Evolutionary conservation across 352 stramenopile genomes (phyloP), one percentile per base, ranked within the genome.

Genomic region (Thalassiosira oceanica): DNA sequence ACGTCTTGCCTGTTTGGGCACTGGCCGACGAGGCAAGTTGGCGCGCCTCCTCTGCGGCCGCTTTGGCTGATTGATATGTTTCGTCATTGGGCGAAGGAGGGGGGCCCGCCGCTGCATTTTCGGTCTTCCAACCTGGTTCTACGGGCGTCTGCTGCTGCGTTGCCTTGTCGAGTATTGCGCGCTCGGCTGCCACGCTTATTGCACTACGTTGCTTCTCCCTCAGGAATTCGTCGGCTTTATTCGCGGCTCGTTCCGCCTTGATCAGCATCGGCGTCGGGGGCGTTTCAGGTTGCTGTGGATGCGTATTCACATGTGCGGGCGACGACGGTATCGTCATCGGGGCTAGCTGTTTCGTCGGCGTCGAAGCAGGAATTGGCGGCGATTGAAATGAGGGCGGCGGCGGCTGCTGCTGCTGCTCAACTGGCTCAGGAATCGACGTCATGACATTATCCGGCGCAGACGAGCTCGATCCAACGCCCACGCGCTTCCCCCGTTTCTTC

Each of bases 161-260:
- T 39, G 15, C 35, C 45, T 54, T 54, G 10, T 63, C 29, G 16
- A 67, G 64, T 35, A 65, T 61, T 0, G 56, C 50, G 31, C 58
- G 27, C 42, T 68, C 46, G 0, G 50, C 61, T 15, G 51, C 54
- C 48, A 51, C 49, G 8, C 66, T 45, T 37, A 68, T 65, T n/a
- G 58, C 53, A 27, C 45, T 39, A 16, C 63, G 56, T 48, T 74
- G 61, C 36, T 86, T 89, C 41, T 82, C 46, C 13, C 72, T 43
- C 51, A 89, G 83, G 51, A 89, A 89, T 60, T 86, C 61, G 49
- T 89, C 82, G 1, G 82, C 82, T 26, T 55, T 66, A 51, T 72
- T 50, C 10, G 68, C 46, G 13, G 78, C 82, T 39, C 73, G 58
- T 31, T 72, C 61, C 0, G 82, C 78, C 28, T 65, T 63, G 23